A percentile compares a stretch with the other conserved stretches of the same genome.
phyloP scores from a whole-genome alignment of 2,329 filamentous ascomycete species.

The Penicillium sp. region DNA sequence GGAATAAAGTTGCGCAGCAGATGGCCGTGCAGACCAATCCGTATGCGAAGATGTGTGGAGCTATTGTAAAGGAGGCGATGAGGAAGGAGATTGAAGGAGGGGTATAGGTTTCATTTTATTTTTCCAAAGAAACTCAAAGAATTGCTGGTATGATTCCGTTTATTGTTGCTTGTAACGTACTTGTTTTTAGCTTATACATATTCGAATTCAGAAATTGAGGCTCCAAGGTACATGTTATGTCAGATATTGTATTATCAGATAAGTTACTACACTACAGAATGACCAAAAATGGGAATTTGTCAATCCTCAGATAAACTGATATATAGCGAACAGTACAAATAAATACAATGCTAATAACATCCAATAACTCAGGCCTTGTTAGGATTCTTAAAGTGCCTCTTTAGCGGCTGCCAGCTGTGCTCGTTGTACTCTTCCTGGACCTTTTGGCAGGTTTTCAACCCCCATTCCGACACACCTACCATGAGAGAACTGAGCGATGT shows the following conservation, averaged over 20 bases:
- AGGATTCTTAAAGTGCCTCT: conserved; percentile 65
- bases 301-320: not conserved
- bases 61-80: conserved; percentile 65
- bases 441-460: conserved; percentile 70
- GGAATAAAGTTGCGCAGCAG: conserved; percentile 61
- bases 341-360: not conserved
- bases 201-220: not conserved
- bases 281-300: not conserved
- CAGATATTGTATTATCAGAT: not conserved
- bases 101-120: not conserved
- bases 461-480: conserved; percentile 76
- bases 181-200: not conserved
- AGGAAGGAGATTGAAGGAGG: conserved; percentile 55
- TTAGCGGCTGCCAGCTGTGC: conserved; percentile 77
- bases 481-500: conserved; percentile 60
- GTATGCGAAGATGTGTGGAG: conserved; percentile 66
- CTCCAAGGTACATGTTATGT: not conserved
- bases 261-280: not conserved
- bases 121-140: not conserved
- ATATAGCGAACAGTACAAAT: conserved; percentile 2
- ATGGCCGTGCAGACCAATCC: conserved; percentile 66
- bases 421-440: conserved; percentile 75
- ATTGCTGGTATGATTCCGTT: not conserved
- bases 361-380: conserved; percentile 39
- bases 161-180: not conserved